These are phyloP conservation scores for Kluyveromyces marxianus DNA, from an alignment of 1,139 yeast genomes.

Conservation along the genomic window DNA sequence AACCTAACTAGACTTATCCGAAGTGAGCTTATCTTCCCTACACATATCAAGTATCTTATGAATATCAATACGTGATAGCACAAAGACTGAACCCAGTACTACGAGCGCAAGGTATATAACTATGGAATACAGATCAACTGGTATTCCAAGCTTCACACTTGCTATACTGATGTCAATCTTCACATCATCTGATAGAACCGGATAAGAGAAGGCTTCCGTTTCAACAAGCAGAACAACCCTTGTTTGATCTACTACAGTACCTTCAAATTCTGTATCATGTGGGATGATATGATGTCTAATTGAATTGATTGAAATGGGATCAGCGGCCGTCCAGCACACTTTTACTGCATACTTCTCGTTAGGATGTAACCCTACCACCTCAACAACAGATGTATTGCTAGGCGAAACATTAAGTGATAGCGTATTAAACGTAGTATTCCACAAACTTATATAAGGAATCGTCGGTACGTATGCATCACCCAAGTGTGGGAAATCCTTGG, in stretches of 20 bases:
- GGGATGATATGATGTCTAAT: conserved; percentile 13
- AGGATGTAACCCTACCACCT: conserved; percentile 11
- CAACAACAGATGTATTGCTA: conserved; percentile 7
- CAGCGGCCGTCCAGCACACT: conserved; percentile 21
- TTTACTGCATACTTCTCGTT: conserved; percentile 18
- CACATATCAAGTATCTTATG: not conserved
- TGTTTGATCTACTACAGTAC: conserved; percentile 11
- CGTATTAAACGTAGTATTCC: conserved; percentile 1
- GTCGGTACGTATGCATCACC: not conserved
- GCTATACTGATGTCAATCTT: conserved; percentile 19
- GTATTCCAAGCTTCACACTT: conserved; percentile 18
- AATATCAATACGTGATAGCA: not conserved
- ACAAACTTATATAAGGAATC: not conserved
- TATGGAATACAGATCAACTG: conserved; percentile 21
- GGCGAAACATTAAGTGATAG: conserved; percentile 5
- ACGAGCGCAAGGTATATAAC: conserved; percentile 10
- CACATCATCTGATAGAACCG: conserved; percentile 10
- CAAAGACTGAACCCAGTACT: not conserved
- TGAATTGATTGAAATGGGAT: conserved; percentile 12
- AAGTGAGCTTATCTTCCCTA: too few relatives aligned
- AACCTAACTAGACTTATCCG: too few relatives aligned
- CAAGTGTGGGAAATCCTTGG: conserved; percentile 10
- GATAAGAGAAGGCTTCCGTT: conserved; percentile 14
- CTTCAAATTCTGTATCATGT: conserved; percentile 11
- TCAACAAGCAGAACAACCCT: conserved; percentile 13